A percentile compares a stretch with the other conserved stretches of the same genome.
Evolutionary conservation across 2,329 filamentous ascomycete genomes (phyloP).

Genomic region (Fonsecaea multimorphosa): DNA sequence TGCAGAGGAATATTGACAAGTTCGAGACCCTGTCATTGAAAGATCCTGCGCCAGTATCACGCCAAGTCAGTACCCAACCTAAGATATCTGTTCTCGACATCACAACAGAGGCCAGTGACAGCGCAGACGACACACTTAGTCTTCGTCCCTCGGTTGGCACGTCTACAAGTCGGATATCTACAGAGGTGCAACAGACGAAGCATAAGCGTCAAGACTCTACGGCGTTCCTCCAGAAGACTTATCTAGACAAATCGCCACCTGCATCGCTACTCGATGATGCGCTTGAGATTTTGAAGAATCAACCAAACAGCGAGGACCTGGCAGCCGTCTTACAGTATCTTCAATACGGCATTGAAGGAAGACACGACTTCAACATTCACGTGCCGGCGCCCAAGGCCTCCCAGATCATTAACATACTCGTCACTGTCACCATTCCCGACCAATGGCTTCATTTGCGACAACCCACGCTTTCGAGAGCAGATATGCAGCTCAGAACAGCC

Average conservation of each 20-base stretch:
- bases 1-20: constrained; percentile 52
- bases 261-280: constrained; percentile 53
- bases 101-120: constrained; percentile 24
- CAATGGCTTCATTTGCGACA: constrained; percentile 67
- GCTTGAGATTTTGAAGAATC: constrained; percentile 64
- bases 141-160: constrained; percentile 35
- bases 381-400: constrained; percentile 70
- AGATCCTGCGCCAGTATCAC: constrained; percentile 17
- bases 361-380: constrained; percentile 57
- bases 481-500: constrained; percentile 47
- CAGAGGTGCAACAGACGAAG: constrained; percentile 10
- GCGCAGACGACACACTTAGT: constrained; percentile 23
- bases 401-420: constrained; percentile 75
- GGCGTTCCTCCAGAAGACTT: constrained; percentile 37
- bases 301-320: constrained; percentile 67
- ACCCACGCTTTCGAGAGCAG: constrained; percentile 17
- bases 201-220: constrained; percentile 36
- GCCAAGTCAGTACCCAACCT: constrained; percentile 23
- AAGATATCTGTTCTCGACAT: constrained; percentile 35
- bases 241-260: constrained; percentile 28
- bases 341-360: constrained; percentile 41
- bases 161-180: constrained; percentile 44
- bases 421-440: constrained; percentile 76
- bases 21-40: constrained; percentile 46
- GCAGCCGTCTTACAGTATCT: constrained; percentile 62